A percentile compares a stretch with the other conserved stretches of the same genome.
Conservation (phyloP, 306 rosid species). For the Quercus rubra region DNA sequence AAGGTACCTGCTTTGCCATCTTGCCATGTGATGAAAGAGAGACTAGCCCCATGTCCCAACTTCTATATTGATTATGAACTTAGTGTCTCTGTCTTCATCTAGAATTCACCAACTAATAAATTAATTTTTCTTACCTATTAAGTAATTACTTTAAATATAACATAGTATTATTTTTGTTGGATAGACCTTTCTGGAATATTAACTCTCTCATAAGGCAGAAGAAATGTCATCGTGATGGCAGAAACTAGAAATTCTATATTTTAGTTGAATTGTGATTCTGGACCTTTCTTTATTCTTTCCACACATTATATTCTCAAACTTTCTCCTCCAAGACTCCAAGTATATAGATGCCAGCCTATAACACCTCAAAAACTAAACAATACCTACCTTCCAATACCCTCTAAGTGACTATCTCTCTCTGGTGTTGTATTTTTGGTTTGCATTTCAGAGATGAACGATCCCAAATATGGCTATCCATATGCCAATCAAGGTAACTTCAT, state of each 20-base stretch:
- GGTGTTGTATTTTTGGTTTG: not conserved
- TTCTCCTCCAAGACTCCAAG: not conserved
- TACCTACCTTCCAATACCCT: slow-evolving; percentile 17
- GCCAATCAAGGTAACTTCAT: slow-evolving; percentile 55
- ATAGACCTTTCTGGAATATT: not conserved
- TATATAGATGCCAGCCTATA: not conserved
- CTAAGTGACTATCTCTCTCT: not conserved
- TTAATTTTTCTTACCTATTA: not conserved
- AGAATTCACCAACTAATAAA: slow-evolving; percentile 14
- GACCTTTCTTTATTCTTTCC: slow-evolving; percentile 36
- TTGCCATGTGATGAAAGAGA: slow-evolving; percentile 8
- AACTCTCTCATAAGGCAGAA: not conserved
- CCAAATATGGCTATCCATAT: slow-evolving; percentile 67
- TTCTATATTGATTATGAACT: not conserved
- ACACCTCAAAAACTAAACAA: not conserved
- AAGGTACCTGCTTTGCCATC: not conserved
- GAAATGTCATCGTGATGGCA: not conserved
- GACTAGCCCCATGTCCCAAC: not conserved
- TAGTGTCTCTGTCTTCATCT: not conserved
- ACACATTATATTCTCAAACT: slow-evolving; percentile 23
- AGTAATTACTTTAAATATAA: too few species aligned
- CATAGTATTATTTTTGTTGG: not conserved
- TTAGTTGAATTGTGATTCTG: slow-evolving; percentile 9
- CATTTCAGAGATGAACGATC: slow-evolving; percentile 46
- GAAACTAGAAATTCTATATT: not conserved